Evolutionary conservation across 129 eudicot species (phyloP).

Genomic region (Artemisia tridentata): DNA sequence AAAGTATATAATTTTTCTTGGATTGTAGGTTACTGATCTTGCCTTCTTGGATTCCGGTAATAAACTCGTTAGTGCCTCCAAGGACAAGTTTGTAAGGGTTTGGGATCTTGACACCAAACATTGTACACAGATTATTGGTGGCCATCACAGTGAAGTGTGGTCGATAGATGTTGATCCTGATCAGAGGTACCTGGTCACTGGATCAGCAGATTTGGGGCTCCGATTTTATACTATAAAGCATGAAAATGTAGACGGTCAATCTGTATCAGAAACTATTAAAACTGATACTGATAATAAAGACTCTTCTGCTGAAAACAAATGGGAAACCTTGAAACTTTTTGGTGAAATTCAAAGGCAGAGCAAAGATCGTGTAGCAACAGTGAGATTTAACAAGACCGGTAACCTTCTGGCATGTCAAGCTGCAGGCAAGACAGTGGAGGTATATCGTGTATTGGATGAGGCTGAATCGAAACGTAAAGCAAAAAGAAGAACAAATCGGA

Average conservation of each 20-base stretch:
- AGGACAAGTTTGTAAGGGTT: constrained; percentile 90
- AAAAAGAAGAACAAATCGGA: constrained; percentile 72
- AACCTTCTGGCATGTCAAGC: constrained; percentile 82
- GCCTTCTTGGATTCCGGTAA: constrained; percentile 80
- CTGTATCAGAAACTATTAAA: constrained; percentile 21
- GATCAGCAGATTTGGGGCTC: constrained; percentile 86
- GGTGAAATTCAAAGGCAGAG: constrained; percentile 86
- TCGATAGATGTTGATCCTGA: constrained; percentile 73
- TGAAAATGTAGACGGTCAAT: constrained; percentile 40
- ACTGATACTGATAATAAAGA: constrained; percentile 28
- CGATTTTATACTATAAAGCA: constrained; percentile 62
- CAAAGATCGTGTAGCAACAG: constrained; percentile 81
- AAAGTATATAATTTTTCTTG: background rate
- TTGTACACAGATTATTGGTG: constrained; percentile 88
- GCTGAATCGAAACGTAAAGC: constrained; percentile 89
- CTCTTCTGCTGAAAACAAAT: constrained; percentile 47
- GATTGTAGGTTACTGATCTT: constrained; percentile 79
- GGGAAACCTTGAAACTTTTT: constrained; percentile 84
- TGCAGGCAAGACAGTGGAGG: constrained; percentile 89
- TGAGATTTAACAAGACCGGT: constrained; percentile 81
- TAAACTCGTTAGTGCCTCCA: constrained; percentile 84
- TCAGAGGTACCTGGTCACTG: constrained; percentile 79
- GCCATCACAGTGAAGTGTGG: constrained; percentile 98
- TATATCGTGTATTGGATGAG: constrained; percentile 80
- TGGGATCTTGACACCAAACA: constrained; percentile 99